Conservation (phyloP, 805 yeast genomes). For the Kodamaea lidongshanica region DNA sequence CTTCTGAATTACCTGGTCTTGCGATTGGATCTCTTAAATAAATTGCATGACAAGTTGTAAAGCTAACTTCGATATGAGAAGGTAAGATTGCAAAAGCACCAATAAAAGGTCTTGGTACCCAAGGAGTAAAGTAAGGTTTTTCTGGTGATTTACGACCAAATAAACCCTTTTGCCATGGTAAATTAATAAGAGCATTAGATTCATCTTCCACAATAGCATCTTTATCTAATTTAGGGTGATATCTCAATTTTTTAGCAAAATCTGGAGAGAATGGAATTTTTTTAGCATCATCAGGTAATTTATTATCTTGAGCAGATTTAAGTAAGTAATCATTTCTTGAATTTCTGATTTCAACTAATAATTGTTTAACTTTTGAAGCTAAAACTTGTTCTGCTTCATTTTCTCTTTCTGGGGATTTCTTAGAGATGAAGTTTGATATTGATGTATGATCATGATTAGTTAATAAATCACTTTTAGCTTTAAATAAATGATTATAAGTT, state of each 20-base stretch:
- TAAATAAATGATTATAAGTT: conserved; percentile 23
- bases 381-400: conserved; percentile 25
- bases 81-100: conserved; percentile 92
- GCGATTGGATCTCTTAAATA: conserved; percentile 96
- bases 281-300: conserved; percentile 23
- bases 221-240: conserved; percentile 33
- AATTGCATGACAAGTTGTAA: conserved; percentile 91
- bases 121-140: conserved; percentile 90
- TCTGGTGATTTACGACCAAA: conserved; percentile 74
- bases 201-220: conserved; percentile 49
- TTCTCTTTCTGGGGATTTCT: conserved; percentile 30
- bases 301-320: conserved; percentile 19
- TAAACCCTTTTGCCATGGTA: conserved; percentile 77
- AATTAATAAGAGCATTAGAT: conserved; percentile 40
- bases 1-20: conserved; percentile 94
- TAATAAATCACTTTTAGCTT: conserved; percentile 23
- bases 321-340: conserved; percentile 30
- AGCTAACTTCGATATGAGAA: conserved; percentile 84
- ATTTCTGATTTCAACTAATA: conserved; percentile 32
- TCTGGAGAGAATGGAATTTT: conserved; percentile 23
- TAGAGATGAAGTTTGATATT: conserved; percentile 23
- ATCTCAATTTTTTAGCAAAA: conserved; percentile 24
- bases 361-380: conserved; percentile 29
- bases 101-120: conserved; percentile 90
- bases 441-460: conserved; percentile 13